Base-by-base conservation (phyloP, 345 rosid genomes). In the Dipteronia sinensis region DNA sequence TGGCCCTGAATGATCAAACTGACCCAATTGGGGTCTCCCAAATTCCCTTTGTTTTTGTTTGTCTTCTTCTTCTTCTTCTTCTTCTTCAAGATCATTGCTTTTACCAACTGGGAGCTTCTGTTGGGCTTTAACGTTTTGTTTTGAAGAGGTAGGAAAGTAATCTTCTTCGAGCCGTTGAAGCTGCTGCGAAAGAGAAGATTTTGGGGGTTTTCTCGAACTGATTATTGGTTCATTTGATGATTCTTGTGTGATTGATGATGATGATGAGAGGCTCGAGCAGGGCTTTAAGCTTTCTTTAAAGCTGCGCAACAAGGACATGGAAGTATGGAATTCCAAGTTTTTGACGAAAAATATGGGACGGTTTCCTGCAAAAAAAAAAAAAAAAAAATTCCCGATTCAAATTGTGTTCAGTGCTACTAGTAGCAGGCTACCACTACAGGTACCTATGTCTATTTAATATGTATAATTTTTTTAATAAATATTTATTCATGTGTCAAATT, bases 271-370 rank as follows among this genome's bases (percentile, higher is more conserved):
- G 71, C 31, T 79, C 1, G 88, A 72, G 75, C 97, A 95, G 69
- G 92, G 96, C 76, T 88, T 92, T 34, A 95, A 86, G 46, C 88
- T 88, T 86, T 92, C 91, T 83, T 93, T 92, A 69, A 89, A 90
- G 31, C 71, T 77, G 77, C 77, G 90, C 65, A 88, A 81, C 67
- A 85, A 83, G 58, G 91, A 87, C 96, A 88, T 88, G 68, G 73
- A 58, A 25, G 11, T 46, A 88, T 88, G 68, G 73, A 58, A 25
- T 12, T 46, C 2, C 10, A 42, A 9, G 46, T 9, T 49, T 73
- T 55, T 3, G 2, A 46, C 16, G 31, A 17, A 25, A 22, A 53
- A 40, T 3, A 20, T 59, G 6, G 76, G 10, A 13, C 65, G 20
- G 59, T 71, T 58, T 7, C 56, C 12, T 7, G 27, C 2, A 17